These are phyloP conservation scores for Glycine tomentella DNA, from an alignment of 306 rosid genomes.

Conservation along the genomic window DNA sequence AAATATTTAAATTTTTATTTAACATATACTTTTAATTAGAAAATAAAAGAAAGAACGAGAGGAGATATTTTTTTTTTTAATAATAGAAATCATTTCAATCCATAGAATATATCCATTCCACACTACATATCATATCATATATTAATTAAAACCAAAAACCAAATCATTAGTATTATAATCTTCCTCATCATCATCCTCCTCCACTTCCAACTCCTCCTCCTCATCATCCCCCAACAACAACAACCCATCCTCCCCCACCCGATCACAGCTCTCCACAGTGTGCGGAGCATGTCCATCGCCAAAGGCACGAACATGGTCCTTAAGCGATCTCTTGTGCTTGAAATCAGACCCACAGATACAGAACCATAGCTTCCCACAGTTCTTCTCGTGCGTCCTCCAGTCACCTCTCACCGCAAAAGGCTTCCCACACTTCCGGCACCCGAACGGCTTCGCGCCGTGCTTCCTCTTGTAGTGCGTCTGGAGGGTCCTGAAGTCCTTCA, in stretches of 20 bases:
- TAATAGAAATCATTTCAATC: too few species aligned
- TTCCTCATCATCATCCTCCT: slow-evolving; percentile 30
- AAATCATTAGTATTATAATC: slow-evolving; percentile 35
- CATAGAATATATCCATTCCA: too few species aligned
- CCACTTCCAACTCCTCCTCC: slow-evolving; percentile 44
- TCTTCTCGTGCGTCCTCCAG: slow-evolving; percentile 98
- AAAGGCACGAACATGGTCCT: slow-evolving; percentile 87
- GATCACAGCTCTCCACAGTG: slow-evolving; percentile 60
- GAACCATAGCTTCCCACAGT: slow-evolving; percentile 95
- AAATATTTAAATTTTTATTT: too few species aligned
- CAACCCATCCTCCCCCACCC: slow-evolving; percentile 49
- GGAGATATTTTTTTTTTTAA: too few species aligned
- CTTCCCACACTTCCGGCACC: slow-evolving; percentile 85
- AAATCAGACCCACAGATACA: slow-evolving; percentile 96
- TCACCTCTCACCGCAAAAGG: slow-evolving; percentile 90
- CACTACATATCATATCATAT: too few species aligned
- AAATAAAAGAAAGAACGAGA: too few species aligned
- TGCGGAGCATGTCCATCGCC: slow-evolving; percentile 86
- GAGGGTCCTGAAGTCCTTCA: slow-evolving; percentile 89
- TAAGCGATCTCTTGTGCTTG: slow-evolving; percentile 91
- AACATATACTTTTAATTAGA: too few species aligned
- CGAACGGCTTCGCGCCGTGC: slow-evolving; percentile 91
- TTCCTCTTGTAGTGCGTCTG: slow-evolving; percentile 95
- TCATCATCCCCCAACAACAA: slow-evolving; percentile 38
- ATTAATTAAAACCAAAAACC: slow-evolving; percentile 39